Percentiles rank a stretch among this genome's conserved stretches.
These are phyloP conservation scores for Phytopythium oedochilum DNA, from an alignment of 352 stramenopile genomes.

Conservation along the genomic window DNA sequence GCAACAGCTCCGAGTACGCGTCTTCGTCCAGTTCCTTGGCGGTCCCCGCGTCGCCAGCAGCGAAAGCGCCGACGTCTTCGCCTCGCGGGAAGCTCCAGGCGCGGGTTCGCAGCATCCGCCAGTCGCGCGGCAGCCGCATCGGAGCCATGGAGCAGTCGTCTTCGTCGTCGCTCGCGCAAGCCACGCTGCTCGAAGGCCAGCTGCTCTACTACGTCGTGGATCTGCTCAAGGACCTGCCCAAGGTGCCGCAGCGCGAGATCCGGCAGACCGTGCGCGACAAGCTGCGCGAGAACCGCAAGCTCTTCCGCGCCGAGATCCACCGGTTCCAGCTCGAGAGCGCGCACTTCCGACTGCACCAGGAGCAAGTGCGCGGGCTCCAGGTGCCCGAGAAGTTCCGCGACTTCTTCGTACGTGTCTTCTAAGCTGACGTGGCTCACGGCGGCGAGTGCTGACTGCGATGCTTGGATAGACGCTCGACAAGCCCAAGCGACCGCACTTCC, in stretches of 20 bases:
- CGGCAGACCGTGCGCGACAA: constrained; percentile 47
- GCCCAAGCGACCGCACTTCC: constrained; percentile 44
- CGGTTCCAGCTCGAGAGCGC: constrained; percentile 51
- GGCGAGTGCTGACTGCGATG: not conserved
- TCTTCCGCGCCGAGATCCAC: constrained; percentile 58
- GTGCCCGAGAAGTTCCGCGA: constrained; percentile 66
- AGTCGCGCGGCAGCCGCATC: constrained; percentile 7
- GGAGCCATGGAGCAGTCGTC: not conserved
- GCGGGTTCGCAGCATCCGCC: constrained; percentile 23
- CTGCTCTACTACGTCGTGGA: constrained; percentile 65
- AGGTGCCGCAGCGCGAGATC: constrained; percentile 32
- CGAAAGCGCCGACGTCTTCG: not conserved
- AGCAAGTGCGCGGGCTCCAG: constrained; percentile 39
- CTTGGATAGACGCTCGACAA: constrained; percentile 30
- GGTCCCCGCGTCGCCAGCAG: not conserved
- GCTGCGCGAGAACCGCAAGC: constrained; percentile 51
- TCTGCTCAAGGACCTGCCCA: constrained; percentile 49
- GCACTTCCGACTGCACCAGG: constrained; percentile 50
- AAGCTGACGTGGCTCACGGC: not conserved
- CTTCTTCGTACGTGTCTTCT: constrained; percentile 46
- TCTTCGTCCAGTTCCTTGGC: not conserved
- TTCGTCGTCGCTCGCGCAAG: constrained; percentile 11
- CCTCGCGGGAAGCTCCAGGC: constrained; percentile 19
- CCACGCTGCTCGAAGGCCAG: constrained; percentile 26
- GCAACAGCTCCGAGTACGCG: not conserved